Base-by-base conservation (phyloP, 805 yeast genomes). In the Kuraishia cidri region DNA sequence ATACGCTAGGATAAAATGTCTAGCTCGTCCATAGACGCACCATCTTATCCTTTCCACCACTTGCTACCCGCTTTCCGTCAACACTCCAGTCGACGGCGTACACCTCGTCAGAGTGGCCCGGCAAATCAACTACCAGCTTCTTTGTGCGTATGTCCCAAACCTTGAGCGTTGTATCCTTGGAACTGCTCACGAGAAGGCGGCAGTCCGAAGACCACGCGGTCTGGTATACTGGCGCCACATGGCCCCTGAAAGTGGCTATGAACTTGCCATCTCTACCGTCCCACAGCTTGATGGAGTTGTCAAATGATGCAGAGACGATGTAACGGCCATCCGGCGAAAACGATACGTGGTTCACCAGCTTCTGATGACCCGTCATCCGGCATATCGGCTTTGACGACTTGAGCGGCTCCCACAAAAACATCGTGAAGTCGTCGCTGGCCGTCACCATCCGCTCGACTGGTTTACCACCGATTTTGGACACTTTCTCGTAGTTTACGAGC, bases 161-260 rank as follows among this genome's bases (percentile, higher is more conserved):
- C 56, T 90, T 90, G 50, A 90, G 67, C 1, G 97, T 90, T 1
- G 97, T 88, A 56, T 90, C 97, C 52, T 90, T 90, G 10, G 97
- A 87, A 56, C 95, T 83, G 49, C 95, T 82, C 7, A 87, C 98
- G 36, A 92, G 62, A 24, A 90, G 62, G 45, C 98, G 66, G 55
- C 90, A 83, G 50, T 92, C 98, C 1, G 95, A 79, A 3, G 96
- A 86, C 98, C 98, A 92, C 0, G 97, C 85, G 4, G 95, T 86
- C 58, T 90, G 97, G 55, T 92, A 92, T 0, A 92, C 98, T 3
- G 97, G 86, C 0, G 97, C 96, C 37, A 92, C 98, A 54, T 92
- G 98, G 2, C 98, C 98, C 42, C 98, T 66, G 48, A 92, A 75
- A 0, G 97, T 86, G 4, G 94, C 75, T 19, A 92, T 58, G 43